Conservation (phyloP, 192 early-diverging fungal genomes). For the Gorgonomyces haynaldii region DNA sequence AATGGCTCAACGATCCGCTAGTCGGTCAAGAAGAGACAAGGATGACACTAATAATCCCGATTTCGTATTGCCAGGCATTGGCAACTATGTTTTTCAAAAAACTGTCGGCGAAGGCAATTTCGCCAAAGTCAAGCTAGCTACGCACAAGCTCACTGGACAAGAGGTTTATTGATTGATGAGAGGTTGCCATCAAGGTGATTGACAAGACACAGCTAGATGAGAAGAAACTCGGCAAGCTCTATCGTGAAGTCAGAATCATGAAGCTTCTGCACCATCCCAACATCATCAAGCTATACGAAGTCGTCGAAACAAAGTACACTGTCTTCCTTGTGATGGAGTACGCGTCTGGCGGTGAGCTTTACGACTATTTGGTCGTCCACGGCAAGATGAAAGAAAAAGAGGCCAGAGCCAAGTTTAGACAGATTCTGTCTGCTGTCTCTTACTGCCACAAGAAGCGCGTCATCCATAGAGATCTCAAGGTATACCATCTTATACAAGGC, state of each 20-base stretch:
- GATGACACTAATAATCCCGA: conserved; percentile 48
- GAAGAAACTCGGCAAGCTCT: conserved; percentile 50
- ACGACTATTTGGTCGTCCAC: conserved; percentile 87
- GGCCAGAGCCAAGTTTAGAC: conserved; percentile 45
- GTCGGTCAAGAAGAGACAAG: conserved; percentile 30
- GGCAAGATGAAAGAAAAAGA: conserved; percentile 61
- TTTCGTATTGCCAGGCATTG: conserved; percentile 30
- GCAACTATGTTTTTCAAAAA: conserved; percentile 88
- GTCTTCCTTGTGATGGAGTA: conserved; percentile 95
- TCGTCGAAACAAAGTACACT: conserved; percentile 78
- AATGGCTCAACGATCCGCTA: no score
- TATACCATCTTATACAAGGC: conserved; percentile 27
- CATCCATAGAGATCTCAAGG: conserved; percentile 51
- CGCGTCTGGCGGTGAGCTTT: conserved; percentile 86
- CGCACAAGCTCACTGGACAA: conserved; percentile 51
- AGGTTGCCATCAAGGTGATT: conserved; percentile 58
- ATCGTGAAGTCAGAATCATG: conserved; percentile 55
- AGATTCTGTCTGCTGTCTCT: conserved; percentile 48
- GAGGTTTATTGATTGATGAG: conserved; percentile 23
- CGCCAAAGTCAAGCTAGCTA: conserved; percentile 92
- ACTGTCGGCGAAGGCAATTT: conserved; percentile 97
- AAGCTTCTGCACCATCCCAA: conserved; percentile 72
- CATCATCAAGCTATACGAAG: conserved; percentile 75
- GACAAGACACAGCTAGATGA: conserved; percentile 51
- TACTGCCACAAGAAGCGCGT: conserved; percentile 55